Percentiles rank a stretch among this genome's conserved stretches.
Conservation (phyloP, 2,329 filamentous ascomycete genomes). For the Trichocomaceae sp. region DNA sequence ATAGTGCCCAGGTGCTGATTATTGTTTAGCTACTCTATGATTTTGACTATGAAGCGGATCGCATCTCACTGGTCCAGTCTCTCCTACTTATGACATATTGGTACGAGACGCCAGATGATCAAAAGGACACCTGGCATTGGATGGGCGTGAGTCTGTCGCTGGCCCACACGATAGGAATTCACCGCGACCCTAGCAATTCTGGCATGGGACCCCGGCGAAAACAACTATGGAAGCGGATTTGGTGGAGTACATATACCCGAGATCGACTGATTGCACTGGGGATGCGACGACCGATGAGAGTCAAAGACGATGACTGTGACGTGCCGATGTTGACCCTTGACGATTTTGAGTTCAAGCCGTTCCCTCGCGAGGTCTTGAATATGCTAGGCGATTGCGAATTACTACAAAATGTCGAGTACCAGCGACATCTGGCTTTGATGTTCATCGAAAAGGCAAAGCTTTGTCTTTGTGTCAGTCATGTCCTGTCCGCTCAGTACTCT, state of each 20-base stretch:
- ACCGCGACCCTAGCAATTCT: constrained; percentile 75
- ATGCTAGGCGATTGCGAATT: constrained; percentile 65
- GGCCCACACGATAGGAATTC: constrained; percentile 86
- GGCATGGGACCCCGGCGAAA: constrained; percentile 67
- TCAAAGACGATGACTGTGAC: constrained; percentile 89
- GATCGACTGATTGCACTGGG: constrained; percentile 87
- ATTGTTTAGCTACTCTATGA: constrained; percentile 63
- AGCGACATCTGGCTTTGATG: constrained; percentile 74
- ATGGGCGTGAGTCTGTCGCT: constrained; percentile 93
- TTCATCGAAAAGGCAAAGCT: constrained; percentile 89
- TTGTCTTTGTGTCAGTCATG: constrained; percentile 80
- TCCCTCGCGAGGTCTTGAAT: constrained; percentile 61
- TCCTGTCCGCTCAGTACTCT: constrained; percentile 86
- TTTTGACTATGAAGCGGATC: constrained; percentile 89
- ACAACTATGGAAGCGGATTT: constrained; percentile 87
- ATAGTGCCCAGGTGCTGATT: background rate
- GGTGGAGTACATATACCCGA: constrained; percentile 97
- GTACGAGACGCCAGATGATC: constrained; percentile 94
- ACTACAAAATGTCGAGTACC: constrained; percentile 63
- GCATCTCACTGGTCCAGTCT: constrained; percentile 80
- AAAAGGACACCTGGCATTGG: constrained; percentile 98
- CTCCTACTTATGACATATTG: constrained; percentile 92
- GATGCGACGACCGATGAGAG: constrained; percentile 85
- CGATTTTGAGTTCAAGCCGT: constrained; percentile 72
- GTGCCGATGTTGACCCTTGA: constrained; percentile 79